These are phyloP conservation scores for Elaeis guineensis DNA, from an alignment of 176 grass and related monocot species.

Conservation along the genomic window DNA sequence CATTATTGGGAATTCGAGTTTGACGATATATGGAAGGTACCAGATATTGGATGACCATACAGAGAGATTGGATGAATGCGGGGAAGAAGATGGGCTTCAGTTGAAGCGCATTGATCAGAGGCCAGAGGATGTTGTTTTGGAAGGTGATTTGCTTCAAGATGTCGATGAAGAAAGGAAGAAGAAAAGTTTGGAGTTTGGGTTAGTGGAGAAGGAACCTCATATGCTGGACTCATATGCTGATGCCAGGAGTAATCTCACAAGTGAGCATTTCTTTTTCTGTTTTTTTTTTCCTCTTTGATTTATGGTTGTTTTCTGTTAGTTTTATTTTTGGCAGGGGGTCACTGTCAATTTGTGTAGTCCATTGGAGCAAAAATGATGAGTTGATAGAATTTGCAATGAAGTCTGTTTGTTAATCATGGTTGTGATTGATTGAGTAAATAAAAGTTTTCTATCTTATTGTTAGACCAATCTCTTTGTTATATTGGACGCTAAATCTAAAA, in stretches of 20 bases:
- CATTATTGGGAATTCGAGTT: slow-evolving; percentile 32
- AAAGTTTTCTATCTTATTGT: too few species aligned
- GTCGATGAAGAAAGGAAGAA: slow-evolving; percentile 15
- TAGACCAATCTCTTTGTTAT: too few species aligned
- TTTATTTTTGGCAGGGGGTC: too few species aligned
- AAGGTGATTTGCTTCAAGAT: slow-evolving; percentile 26
- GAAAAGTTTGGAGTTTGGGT: slow-evolving; percentile 25
- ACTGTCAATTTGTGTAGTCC: too few species aligned
- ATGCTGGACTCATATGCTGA: slow-evolving; percentile 16
- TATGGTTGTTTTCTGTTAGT: background rate
- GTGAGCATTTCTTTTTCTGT: slow-evolving; percentile 23
- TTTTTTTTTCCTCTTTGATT: slow-evolving; percentile 6
- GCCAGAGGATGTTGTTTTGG: slow-evolving; percentile 24
- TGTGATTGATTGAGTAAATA: too few species aligned
- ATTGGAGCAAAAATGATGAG: too few species aligned
- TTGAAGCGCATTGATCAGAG: slow-evolving; percentile 19
- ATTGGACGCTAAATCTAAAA: too few species aligned
- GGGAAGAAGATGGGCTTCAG: slow-evolving; percentile 33
- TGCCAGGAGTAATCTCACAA: slow-evolving; percentile 3
- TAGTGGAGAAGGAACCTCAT: slow-evolving; percentile 43
- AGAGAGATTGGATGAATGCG: slow-evolving; percentile 68
- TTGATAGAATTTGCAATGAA: too few species aligned
- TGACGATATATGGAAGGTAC: slow-evolving; percentile 68
- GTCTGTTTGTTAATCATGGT: too few species aligned
- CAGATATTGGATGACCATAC: slow-evolving; percentile 88